Evolutionary conservation across 805 yeast genomes (phyloP).

Genomic region (Pichia occidentalis): DNA sequence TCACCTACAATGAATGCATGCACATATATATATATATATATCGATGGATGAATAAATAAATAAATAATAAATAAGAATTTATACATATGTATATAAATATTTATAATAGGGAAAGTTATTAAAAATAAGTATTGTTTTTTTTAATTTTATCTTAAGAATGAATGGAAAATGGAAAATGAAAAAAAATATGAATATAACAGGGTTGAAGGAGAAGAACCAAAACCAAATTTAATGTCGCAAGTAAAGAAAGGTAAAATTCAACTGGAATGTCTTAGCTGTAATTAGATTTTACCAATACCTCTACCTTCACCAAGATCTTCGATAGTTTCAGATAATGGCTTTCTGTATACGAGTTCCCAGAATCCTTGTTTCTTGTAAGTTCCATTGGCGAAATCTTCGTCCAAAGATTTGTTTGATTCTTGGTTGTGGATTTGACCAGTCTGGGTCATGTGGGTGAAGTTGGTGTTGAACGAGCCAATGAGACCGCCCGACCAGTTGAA

Average conservation of each 20-base stretch:
- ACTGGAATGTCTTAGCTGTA: neutral
- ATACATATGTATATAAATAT: neutral
- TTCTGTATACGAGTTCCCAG: constrained; percentile 77
- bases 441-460: constrained; percentile 36
- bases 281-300: constrained; percentile 39
- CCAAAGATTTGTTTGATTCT: constrained; percentile 32
- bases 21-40: no score
- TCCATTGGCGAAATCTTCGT: constrained; percentile 26
- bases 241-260: neutral
- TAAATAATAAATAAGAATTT: constrained; percentile 9
- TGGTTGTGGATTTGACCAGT: constrained; percentile 36
- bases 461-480: constrained; percentile 38
- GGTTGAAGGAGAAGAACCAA: neutral
- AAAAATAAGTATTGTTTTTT: constrained; percentile 7
- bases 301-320: constrained; percentile 67
- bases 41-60: constrained; percentile 6
- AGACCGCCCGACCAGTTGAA: constrained; percentile 52
- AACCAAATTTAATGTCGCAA: no score
- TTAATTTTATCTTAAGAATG: neutral
- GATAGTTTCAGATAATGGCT: constrained; percentile 75
- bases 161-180: neutral
- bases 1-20: constrained; percentile 1
- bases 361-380: constrained; percentile 47
- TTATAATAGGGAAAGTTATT: constrained; percentile 6
- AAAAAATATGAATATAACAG: no score